These are phyloP conservation scores for Xylariaceae sp. DNA, from an alignment of 2,329 filamentous ascomycete genomes.

Conservation along the genomic window DNA sequence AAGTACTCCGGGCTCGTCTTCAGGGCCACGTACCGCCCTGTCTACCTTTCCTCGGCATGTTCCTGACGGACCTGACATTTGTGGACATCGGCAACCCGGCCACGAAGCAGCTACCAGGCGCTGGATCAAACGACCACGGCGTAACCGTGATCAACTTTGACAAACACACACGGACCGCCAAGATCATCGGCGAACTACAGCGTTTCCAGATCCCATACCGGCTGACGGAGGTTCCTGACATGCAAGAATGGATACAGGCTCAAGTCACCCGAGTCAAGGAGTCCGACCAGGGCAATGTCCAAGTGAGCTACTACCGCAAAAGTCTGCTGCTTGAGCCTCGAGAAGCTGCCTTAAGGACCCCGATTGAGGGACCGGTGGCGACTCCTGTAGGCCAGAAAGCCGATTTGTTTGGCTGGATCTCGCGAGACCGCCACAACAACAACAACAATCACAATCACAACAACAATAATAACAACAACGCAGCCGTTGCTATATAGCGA, in stretches of 20 bases:
- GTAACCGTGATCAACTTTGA: slow-evolving; percentile 94
- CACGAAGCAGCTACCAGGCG: slow-evolving; percentile 71
- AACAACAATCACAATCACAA: slow-evolving; percentile 39
- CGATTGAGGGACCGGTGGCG: slow-evolving; percentile 35
- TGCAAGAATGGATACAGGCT: slow-evolving; percentile 89
- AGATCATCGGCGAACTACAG: slow-evolving; percentile 94
- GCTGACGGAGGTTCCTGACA: slow-evolving; percentile 78
- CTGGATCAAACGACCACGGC: slow-evolving; percentile 61
- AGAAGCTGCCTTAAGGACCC: slow-evolving; percentile 47
- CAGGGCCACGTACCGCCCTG: slow-evolving; percentile 89
- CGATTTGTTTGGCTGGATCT: slow-evolving; percentile 56
- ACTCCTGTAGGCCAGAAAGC: slow-evolving; percentile 35
- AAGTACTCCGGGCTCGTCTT: slow-evolving; percentile 78
- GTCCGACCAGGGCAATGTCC: slow-evolving; percentile 56
- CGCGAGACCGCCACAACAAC: slow-evolving; percentile 45
- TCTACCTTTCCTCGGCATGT: slow-evolving; percentile 93
- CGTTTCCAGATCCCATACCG: slow-evolving; percentile 94
- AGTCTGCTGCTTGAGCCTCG: slow-evolving; percentile 82
- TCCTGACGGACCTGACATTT: slow-evolving; percentile 94
- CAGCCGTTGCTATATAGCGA: slow-evolving; percentile 28
- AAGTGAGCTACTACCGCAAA: slow-evolving; percentile 73
- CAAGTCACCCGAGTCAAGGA: slow-evolving; percentile 78
- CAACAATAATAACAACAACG: slow-evolving; percentile 24
- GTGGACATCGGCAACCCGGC: slow-evolving; percentile 92
- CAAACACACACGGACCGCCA: slow-evolving; percentile 92